Percentiles rank a stretch among this genome's conserved stretches.
Conservation (phyloP, 192 early-diverging fungal species). For the Allomyces arbusculus region DNA sequence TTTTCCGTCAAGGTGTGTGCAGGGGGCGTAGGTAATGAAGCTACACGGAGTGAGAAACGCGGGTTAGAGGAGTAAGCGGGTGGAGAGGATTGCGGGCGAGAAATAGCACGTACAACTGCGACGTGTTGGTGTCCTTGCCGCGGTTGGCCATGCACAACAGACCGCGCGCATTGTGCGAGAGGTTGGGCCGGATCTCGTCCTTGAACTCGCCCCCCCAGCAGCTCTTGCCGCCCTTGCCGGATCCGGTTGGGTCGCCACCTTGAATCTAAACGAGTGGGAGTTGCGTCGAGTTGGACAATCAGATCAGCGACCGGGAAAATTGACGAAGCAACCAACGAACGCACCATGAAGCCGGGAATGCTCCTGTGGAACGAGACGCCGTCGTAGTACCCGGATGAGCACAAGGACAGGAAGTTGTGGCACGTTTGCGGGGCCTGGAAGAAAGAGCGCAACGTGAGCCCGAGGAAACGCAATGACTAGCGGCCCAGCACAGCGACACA, state of each 20-base stretch:
- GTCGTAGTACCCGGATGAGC: conserved; percentile 72
- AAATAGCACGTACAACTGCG: conserved; percentile 29
- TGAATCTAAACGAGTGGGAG: conserved; percentile 4
- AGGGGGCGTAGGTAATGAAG: conserved; percentile 25
- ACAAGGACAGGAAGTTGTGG: conserved; percentile 79
- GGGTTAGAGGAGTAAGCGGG: neutral
- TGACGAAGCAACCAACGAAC: neutral
- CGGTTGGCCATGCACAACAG: conserved; percentile 89
- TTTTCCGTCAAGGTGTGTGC: conserved; percentile 40
- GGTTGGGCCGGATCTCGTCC: conserved; percentile 40
- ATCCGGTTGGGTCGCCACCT: conserved; percentile 31
- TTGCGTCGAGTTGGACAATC: neutral
- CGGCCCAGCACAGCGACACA: too few relatives aligned
- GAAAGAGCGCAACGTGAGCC: too few relatives aligned
- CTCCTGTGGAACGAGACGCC: conserved; percentile 62
- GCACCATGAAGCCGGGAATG: conserved; percentile 14
- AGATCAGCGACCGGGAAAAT: too few relatives aligned
- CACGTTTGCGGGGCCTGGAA: conserved; percentile 56
- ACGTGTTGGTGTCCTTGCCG: conserved; percentile 75
- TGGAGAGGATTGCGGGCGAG: too few relatives aligned
- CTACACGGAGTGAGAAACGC: conserved; percentile 4
- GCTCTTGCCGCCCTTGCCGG: conserved; percentile 22
- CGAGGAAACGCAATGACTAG: too few relatives aligned
- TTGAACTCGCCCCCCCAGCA: conserved; percentile 35
- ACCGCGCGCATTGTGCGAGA: conserved; percentile 61